Base-by-base conservation (phyloP, 768 basidiomycete genomes). In the Pleurotus cornucopiae region DNA sequence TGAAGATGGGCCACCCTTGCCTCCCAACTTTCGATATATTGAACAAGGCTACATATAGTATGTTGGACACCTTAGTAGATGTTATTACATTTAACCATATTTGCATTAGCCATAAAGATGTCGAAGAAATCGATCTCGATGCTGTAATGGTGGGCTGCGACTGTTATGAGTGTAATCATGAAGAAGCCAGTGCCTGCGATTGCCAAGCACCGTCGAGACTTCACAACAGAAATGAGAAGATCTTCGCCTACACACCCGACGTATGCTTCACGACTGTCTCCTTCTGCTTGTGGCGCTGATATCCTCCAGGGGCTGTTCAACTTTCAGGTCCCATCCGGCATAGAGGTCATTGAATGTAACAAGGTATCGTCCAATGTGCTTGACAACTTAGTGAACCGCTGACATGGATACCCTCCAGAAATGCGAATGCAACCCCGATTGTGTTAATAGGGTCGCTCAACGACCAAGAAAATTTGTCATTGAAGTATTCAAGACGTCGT, bases 301-400 rank as follows among this genome's bases (percentile, higher is more conserved):
- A 26, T 57, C 12, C 49, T 43, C 6, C 47, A 87, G 85, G 77
- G 80, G 16, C 63, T 80, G 5, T 85, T 80, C 61, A 66, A 70
- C 38, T 60, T 47, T 23, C 53, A 62, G 21, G 25, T 69, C 11
- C 66, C 71, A 7, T 70, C 64, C 12, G 81, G 81, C 0, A 62
- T 69, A 0, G 80, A 84, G 46, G 80, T 85, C 9, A 74, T 87
- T 4, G 87, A 89, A 64, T 89, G 87, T 58, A 89, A 87, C 59
- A 69, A 76, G 64, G 86, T 83, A 62, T 47, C 11, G 73, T 43
- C 6, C 26, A 43, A 43, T 18, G 7, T 11, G 9, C 13, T 25
- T 6, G 48, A 45, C 14, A 51, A 16, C 40, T 40, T 51, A 44
- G 41, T 40, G 21, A 49, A 16, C 18, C 40, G 6, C 25, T 48